A percentile compares a stretch with the other conserved stretches of the same genome.
phyloP scores from a whole-genome alignment of 768 basidiomycete genomes.

The Leucosporidium creatinivorum region DNA sequence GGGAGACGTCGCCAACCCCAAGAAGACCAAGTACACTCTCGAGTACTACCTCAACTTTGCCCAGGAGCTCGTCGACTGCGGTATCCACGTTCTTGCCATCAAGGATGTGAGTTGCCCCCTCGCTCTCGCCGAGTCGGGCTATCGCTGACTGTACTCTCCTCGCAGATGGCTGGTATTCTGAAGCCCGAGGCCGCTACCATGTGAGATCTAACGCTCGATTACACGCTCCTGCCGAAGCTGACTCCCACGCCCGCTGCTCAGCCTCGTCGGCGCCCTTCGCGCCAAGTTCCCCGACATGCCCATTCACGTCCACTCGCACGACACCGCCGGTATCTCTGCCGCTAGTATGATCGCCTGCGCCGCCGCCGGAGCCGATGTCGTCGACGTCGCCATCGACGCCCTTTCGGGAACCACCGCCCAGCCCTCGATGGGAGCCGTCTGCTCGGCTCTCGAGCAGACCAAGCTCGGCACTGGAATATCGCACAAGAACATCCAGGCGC shows the following conservation, averaged over 20 bases:
- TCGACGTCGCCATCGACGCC: slow-evolving; percentile 97
- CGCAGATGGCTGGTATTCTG: slow-evolving; percentile 56
- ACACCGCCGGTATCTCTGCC: slow-evolving; percentile 94
- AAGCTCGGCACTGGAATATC: slow-evolving; percentile 88
- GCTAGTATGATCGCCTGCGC: slow-evolving; percentile 97
- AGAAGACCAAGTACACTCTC: slow-evolving; percentile 93
- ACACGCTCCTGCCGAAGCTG: not conserved
- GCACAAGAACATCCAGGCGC: slow-evolving; percentile 90
- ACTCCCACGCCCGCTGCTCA: slow-evolving; percentile 37
- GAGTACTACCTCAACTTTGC: slow-evolving; percentile 96
- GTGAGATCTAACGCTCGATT: slow-evolving; percentile 47
- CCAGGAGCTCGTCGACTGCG: slow-evolving; percentile 60
- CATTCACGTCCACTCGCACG: slow-evolving; percentile 98
- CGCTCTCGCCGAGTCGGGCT: not conserved
- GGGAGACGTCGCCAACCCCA: slow-evolving; percentile 89
- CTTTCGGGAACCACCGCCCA: slow-evolving; percentile 99
- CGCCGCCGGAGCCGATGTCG: slow-evolving; percentile 93
- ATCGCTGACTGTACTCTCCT: not conserved
- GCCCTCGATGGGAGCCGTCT: slow-evolving; percentile 96
- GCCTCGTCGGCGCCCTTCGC: slow-evolving; percentile 87
- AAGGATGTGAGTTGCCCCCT: slow-evolving; percentile 81
- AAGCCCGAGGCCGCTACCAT: slow-evolving; percentile 89
- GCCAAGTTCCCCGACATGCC: slow-evolving; percentile 94
- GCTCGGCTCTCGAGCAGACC: slow-evolving; percentile 90
- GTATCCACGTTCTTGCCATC: slow-evolving; percentile 92